Conservation (phyloP, 371 early-diverging fungal genomes). For the Mucor velutinosus region DNA sequence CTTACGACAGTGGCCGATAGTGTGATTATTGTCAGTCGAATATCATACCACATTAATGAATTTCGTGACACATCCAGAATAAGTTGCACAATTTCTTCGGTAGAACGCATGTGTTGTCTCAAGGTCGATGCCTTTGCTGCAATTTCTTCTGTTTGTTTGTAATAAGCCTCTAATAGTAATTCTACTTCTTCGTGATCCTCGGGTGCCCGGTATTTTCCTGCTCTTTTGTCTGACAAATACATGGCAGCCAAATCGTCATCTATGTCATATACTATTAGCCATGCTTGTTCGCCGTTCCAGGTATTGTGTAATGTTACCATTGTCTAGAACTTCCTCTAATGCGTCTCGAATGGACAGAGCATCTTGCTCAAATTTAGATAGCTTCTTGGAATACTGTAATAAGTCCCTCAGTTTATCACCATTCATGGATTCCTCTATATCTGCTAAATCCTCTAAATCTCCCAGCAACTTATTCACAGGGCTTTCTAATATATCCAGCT, state of each 20-base stretch:
- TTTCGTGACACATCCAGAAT: constrained; percentile 86
- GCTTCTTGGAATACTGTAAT: constrained; percentile 73
- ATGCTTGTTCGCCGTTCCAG: neutral
- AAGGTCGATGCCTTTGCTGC: constrained; percentile 68
- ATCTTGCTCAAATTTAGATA: constrained; percentile 77
- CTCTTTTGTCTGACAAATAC: constrained; percentile 83
- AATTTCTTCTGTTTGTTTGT: constrained; percentile 86
- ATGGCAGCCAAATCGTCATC: constrained; percentile 90
- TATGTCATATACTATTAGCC: constrained; percentile 15
- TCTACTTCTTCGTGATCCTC: constrained; percentile 87
- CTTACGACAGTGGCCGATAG: constrained; percentile 65
- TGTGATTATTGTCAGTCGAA: constrained; percentile 79
- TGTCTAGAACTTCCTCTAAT: constrained; percentile 78
- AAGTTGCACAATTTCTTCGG: constrained; percentile 86
- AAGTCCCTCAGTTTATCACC: constrained; percentile 75
- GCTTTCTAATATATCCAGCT: constrained; percentile 66
- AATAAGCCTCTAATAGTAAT: constrained; percentile 84
- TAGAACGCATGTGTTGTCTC: constrained; percentile 77
- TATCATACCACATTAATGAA: constrained; percentile 81
- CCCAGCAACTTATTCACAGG: constrained; percentile 62
- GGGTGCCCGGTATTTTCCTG: constrained; percentile 52
- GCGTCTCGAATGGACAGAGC: constrained; percentile 76
- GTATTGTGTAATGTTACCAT: constrained; percentile 45
- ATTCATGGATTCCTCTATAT: constrained; percentile 78
- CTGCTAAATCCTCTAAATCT: constrained; percentile 63